Percentiles rank a stretch among this genome's conserved stretches.
phyloP scores from a whole-genome alignment of 164 flowering plant species.

The Protea cynaroides region DNA sequence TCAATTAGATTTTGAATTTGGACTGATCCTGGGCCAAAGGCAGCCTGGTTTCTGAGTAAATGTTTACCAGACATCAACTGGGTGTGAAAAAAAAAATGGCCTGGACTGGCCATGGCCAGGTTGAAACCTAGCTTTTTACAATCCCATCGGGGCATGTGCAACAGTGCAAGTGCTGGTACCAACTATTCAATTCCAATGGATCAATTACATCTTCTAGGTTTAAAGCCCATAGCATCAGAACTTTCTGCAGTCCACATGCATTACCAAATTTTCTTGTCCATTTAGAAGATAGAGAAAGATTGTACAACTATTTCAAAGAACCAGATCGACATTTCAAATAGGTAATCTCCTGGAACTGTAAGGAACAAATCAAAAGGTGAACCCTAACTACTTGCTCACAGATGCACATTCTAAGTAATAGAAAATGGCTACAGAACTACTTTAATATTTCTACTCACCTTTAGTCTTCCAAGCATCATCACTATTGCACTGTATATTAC shows the following conservation, averaged over 20 bases:
- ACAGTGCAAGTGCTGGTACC: no score
- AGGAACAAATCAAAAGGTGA: no score
- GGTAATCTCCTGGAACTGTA: no score
- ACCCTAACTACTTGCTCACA: background rate
- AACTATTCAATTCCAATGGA: no score
- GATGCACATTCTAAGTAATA: constrained; percentile 1
- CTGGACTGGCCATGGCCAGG: no score
- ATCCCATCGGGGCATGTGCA: no score
- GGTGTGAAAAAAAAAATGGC: background rate
- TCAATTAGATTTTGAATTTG: background rate
- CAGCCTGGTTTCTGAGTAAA: background rate
- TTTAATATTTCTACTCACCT: constrained; percentile 41
- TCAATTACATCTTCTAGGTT: no score
- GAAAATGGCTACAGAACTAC: background rate
- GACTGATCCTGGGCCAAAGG: background rate
- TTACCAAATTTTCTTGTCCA: background rate
- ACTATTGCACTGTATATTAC: constrained; percentile 65
- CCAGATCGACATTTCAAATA: no score
- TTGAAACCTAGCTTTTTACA: no score
- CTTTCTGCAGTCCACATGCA: background rate
- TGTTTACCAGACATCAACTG: background rate
- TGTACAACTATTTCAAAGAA: background rate
- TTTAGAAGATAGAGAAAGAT: background rate
- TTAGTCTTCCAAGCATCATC: constrained; percentile 85
- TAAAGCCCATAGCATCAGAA: background rate